phyloP scores from a whole-genome alignment of 2,329 filamentous ascomycete species.

The Colletotrichum euphorbiae region DNA sequence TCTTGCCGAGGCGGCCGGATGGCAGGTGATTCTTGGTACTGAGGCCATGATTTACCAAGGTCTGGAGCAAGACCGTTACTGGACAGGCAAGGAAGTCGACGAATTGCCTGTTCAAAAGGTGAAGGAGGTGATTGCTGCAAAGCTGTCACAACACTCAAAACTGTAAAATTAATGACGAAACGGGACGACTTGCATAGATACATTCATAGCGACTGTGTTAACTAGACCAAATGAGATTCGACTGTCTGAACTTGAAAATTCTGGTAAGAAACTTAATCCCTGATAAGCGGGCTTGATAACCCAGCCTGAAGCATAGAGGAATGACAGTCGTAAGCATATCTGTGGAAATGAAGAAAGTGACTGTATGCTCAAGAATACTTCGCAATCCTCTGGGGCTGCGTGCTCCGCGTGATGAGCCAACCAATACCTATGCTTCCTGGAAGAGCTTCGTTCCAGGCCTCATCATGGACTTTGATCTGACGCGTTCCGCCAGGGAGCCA shows the following conservation, averaged over 20 bases:
- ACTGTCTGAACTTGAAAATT: not conserved
- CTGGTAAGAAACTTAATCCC: too few relatives aligned
- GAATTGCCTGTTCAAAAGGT: constrained; percentile 71
- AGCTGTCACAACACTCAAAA: constrained; percentile 52
- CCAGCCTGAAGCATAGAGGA: too few relatives aligned
- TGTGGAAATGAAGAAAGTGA: too few relatives aligned
- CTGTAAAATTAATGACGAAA: constrained; percentile 41
- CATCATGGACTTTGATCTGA: too few relatives aligned
- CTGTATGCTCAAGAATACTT: too few relatives aligned
- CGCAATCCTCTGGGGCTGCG: too few relatives aligned
- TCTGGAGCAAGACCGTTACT: constrained; percentile 69
- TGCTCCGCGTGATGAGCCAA: too few relatives aligned
- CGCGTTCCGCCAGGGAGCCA: too few relatives aligned
- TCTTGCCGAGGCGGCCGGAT: constrained; percentile 70
- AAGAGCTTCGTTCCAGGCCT: too few relatives aligned
- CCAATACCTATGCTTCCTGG: too few relatives aligned
- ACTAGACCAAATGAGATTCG: constrained; percentile 3
- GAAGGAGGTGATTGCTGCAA: constrained; percentile 61
- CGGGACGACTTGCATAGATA: constrained; percentile 22
- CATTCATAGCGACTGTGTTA: constrained; percentile 33
- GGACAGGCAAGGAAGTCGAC: constrained; percentile 71
- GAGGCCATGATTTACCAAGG: constrained; percentile 85
- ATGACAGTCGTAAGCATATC: too few relatives aligned
- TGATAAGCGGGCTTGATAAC: too few relatives aligned
- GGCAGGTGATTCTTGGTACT: constrained; percentile 80